These are phyloP conservation scores for Penicillium aurantiogriseum DNA, from an alignment of 2,329 filamentous ascomycete genomes.

Conservation along the genomic window DNA sequence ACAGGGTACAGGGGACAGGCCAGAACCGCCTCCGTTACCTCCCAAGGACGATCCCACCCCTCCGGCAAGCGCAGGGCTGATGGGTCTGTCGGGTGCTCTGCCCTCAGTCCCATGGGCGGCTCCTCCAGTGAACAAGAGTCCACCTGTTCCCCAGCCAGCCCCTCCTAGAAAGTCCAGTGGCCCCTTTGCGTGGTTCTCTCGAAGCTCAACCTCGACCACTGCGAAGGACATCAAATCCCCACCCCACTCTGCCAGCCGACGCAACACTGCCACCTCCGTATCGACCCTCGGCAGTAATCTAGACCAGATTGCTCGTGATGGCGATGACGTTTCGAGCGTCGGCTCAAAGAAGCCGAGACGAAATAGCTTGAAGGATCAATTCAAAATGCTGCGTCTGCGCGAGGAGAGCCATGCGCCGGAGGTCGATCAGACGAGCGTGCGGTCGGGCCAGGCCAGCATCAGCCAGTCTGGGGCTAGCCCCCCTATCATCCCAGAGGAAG, in stretches of 20 bases:
- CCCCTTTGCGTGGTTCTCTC: conserved; percentile 81
- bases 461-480: conserved; percentile 49
- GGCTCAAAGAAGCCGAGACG: conserved; percentile 51
- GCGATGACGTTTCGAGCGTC: conserved; percentile 49
- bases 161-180: conserved; percentile 72
- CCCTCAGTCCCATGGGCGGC: conserved; percentile 72
- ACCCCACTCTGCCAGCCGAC: conserved; percentile 50
- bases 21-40: conserved; percentile 33
- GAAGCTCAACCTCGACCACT: conserved; percentile 55
- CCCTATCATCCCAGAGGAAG: conserved; percentile 47
- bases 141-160: conserved; percentile 40
- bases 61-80: conserved; percentile 36
- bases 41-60: conserved; percentile 32
- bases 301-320: conserved; percentile 71
- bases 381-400: conserved; percentile 72
- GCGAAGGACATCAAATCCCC: conserved; percentile 57
- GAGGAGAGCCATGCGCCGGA: conserved; percentile 65
- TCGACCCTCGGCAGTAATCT: conserved; percentile 77
- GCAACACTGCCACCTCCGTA: conserved; percentile 78
- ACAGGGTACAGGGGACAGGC: conserved; percentile 26
- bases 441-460: conserved; percentile 44
- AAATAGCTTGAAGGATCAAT: conserved; percentile 72
- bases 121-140: conserved; percentile 45
- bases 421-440: conserved; percentile 55
- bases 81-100: conserved; percentile 68